Percentiles rank a stretch among this genome's conserved stretches.
Conservation (phyloP, 352 stramenopile genomes). For the Pythium phragmiticola region DNA sequence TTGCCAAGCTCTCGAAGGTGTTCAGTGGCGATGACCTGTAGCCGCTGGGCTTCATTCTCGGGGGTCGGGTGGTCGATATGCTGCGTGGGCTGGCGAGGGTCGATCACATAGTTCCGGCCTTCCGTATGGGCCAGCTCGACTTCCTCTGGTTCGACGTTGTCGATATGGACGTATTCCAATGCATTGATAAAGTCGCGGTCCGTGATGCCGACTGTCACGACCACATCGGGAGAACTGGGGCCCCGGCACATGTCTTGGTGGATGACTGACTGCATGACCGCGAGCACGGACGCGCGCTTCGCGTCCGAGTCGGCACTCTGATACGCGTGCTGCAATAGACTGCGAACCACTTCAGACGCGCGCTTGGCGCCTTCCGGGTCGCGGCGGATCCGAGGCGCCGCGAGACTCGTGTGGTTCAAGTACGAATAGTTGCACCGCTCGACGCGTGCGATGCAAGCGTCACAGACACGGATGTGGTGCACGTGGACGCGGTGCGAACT, state of each 20-base stretch:
- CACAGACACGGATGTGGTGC: conserved; percentile 44
- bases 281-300: conserved; percentile 38
- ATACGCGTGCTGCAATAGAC: conserved; percentile 38
- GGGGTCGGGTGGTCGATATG: conserved; percentile 20
- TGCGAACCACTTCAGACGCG: conserved; percentile 34
- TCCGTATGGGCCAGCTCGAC: conserved; percentile 14
- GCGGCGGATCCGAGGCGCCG: conserved; percentile 27
- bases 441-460: conserved; percentile 57
- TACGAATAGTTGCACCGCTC: conserved; percentile 56
- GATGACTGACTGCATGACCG: conserved; percentile 47
- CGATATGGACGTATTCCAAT: conserved; percentile 15
- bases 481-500: conserved; percentile 18
- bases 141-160: not conserved
- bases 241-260: conserved; percentile 23
- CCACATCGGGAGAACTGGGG: not conserved
- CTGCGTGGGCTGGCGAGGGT: conserved; percentile 8
- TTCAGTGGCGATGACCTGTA: conserved; percentile 40
- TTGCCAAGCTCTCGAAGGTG: conserved; percentile 35
- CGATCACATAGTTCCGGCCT: conserved; percentile 19
- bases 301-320: conserved; percentile 31
- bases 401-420: conserved; percentile 29
- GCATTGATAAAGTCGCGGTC: conserved; percentile 7
- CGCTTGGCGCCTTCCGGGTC: conserved; percentile 27
- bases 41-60: conserved; percentile 44
- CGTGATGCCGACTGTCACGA: conserved; percentile 11